Conservation (phyloP, 768 basidiomycete genomes). For the Baorangia bicolor region DNA sequence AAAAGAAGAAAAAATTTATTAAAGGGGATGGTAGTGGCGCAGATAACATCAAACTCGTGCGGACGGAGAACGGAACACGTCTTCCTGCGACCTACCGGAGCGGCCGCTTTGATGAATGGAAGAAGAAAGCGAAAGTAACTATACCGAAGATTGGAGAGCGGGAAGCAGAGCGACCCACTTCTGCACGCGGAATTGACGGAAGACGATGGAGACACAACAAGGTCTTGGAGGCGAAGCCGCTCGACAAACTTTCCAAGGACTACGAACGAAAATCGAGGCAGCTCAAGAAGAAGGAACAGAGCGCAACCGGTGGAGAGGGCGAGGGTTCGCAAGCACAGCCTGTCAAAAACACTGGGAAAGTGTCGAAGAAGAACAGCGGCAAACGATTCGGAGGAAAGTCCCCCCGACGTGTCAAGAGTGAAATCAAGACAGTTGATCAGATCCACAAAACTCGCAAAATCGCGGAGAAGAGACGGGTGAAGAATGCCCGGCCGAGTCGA, state of each 20-base stretch:
- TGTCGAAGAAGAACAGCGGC: slow-evolving; percentile 30
- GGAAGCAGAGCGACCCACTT: slow-evolving; percentile 48
- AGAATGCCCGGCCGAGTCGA: slow-evolving; percentile 73
- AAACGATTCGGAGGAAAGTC: slow-evolving; percentile 60
- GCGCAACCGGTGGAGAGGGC: slow-evolving; percentile 24
- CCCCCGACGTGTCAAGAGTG: slow-evolving; percentile 65
- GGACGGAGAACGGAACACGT: slow-evolving; percentile 87
- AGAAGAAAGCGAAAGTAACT: slow-evolving; percentile 66
- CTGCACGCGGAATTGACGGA: slow-evolving; percentile 39
- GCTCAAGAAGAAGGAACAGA: slow-evolving; percentile 54
- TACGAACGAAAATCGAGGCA: slow-evolving; percentile 75
- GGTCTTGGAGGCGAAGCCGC: slow-evolving; percentile 61
- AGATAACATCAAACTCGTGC: slow-evolving; percentile 92
- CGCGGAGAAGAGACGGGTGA: slow-evolving; percentile 64
- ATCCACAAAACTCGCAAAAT: slow-evolving; percentile 75
- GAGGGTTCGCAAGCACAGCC: slow-evolving; percentile 22
- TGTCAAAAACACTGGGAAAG: slow-evolving; percentile 31
- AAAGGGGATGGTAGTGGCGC: slow-evolving; percentile 82
- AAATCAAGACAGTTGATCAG: slow-evolving; percentile 85
- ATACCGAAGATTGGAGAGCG: slow-evolving; percentile 83
- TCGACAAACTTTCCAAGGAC: slow-evolving; percentile 69
- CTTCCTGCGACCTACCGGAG: slow-evolving; percentile 91
- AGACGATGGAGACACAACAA: slow-evolving; percentile 76
- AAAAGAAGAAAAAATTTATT: slow-evolving; percentile 93
- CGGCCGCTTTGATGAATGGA: slow-evolving; percentile 96